Evolutionary conservation across 345 rosid genomes (phyloP), one percentile per base, ranked within the genome.

Genomic region (Lagerstroemia speciosa): DNA sequence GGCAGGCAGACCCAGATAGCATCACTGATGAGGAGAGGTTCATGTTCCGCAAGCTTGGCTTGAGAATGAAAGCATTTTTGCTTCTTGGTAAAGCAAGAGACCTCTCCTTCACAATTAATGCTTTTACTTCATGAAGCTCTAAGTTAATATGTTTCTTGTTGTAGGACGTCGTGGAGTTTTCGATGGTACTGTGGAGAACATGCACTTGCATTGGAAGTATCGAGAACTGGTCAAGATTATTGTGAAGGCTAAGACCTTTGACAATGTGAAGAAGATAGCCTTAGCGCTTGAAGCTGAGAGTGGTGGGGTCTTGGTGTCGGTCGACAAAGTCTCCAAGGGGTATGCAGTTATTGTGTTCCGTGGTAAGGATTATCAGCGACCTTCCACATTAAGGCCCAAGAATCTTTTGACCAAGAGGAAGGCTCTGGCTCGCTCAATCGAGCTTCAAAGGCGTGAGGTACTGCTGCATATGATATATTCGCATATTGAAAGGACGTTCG

Each of bases 171-270:
- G 96, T 64, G 98, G 98, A 43, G 91, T 93, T 75, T 93, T 91
- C 66, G 96, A 86, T 78, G 97, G 98, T 67, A 93, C 98, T 1
- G 87, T 93, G 75, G 97, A 93, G 75, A 93, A 93, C 80, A 93
- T 93, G 97, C 98, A 93, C 81, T 84, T 93, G 84, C 98, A 91
- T 70, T 93, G 98, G 98, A 93, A 91, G 71, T 86, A 93, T 73
- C 78, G 98, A 32, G 98, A 91, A 71, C 80, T 93, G 79, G 78
- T 93, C 70, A 91, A 93, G 80, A 87, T 93, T 73, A 80, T 89
- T 58, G 75, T 89, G 78, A 89, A 91, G 78, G 86, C 85, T 67
- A 87, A 79, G 80, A 86, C 31, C 65, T 84, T 89, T 64, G 98
- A 93, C 43, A 84, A 82, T 73, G 98, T 86, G 22, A 85, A 79